These are phyloP conservation scores for Picochlorum sp. DNA, from an alignment of 139 green algal species.

Conservation along the genomic window DNA sequence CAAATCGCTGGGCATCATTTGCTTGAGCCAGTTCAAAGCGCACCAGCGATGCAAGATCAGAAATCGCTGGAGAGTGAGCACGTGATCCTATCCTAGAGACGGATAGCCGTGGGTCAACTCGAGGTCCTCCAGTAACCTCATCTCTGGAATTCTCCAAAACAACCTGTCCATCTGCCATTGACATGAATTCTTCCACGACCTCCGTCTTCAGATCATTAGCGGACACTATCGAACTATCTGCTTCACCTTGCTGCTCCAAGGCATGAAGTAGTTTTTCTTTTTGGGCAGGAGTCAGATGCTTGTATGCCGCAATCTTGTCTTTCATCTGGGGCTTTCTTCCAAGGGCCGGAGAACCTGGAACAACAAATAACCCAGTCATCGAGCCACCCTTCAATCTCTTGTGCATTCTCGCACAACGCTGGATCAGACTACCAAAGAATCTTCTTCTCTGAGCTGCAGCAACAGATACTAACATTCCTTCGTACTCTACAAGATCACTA, in stretches of 20 bases:
- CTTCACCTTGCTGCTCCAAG: constrained; percentile 28
- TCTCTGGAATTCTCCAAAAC: constrained; percentile 27
- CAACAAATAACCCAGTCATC: constrained; percentile 61
- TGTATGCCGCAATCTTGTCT: constrained; percentile 54
- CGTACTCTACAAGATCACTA: constrained; percentile 65
- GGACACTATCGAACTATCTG: constrained; percentile 3
- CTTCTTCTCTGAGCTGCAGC: constrained; percentile 49
- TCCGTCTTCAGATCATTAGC: constrained; percentile 29
- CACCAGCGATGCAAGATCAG: constrained; percentile 48
- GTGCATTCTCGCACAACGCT: constrained; percentile 70
- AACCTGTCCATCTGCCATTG: constrained; percentile 79
- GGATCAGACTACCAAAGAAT: constrained; percentile 75
- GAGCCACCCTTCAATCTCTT: constrained; percentile 52
- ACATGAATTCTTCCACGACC: constrained; percentile 87
- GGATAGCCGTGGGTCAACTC: constrained; percentile 44
- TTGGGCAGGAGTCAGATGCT: constrained; percentile 58
- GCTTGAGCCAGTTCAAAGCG: constrained; percentile 53
- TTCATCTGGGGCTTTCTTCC: constrained; percentile 21
- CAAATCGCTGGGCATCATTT: constrained; percentile 33
- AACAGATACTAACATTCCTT: constrained; percentile 78
- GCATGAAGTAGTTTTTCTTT: constrained; percentile 55
- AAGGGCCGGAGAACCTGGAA: constrained; percentile 55
- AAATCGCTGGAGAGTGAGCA: constrained; percentile 56
- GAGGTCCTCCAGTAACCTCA: constrained; percentile 12
- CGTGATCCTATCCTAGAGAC: constrained; percentile 67